A percentile compares a stretch with the other conserved stretches of the same genome.
phyloP scores from a whole-genome alignment of 345 rosid species.

The Turritis glabra region DNA sequence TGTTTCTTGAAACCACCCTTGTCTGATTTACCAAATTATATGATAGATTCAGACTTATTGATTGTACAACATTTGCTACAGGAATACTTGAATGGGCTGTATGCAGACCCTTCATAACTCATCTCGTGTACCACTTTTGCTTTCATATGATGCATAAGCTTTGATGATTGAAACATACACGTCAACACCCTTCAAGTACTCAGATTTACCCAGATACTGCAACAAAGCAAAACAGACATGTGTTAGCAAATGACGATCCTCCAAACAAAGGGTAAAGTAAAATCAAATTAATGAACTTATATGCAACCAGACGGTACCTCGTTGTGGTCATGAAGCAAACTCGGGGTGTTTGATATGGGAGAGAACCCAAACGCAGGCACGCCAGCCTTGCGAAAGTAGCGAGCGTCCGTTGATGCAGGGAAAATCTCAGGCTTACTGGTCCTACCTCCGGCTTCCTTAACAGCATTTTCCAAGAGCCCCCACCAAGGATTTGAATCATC shows the following conservation, averaged over 20 bases:
- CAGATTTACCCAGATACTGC: constrained; percentile 78
- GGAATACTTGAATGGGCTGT: not conserved
- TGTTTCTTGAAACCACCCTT: not conserved
- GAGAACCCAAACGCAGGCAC: constrained; percentile 90
- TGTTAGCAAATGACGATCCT: constrained; percentile 18
- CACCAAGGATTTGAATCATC: constrained; percentile 90
- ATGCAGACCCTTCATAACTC: constrained; percentile 54
- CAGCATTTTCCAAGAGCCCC: constrained; percentile 74
- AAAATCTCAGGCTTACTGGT: constrained; percentile 78
- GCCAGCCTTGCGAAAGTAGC: constrained; percentile 65
- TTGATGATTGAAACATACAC: constrained; percentile 72
- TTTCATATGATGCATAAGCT: constrained; percentile 57
- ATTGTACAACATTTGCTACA: constrained; percentile 18
- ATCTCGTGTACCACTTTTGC: constrained; percentile 49
- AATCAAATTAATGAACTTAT: not conserved
- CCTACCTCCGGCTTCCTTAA: constrained; percentile 70
- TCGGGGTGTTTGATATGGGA: constrained; percentile 88
- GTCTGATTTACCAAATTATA: constrained; percentile 7
- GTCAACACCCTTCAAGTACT: constrained; percentile 83
- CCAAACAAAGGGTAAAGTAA: not conserved
- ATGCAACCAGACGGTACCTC: constrained; percentile 51
- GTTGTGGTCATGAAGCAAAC: constrained; percentile 88
- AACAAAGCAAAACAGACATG: constrained; percentile 32
- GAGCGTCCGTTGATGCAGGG: constrained; percentile 90
- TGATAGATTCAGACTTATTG: constrained; percentile 27